phyloP scores from a whole-genome alignment of 495 filamentous ascomycete genomes.

The Aspergillus carlsbadensis region DNA sequence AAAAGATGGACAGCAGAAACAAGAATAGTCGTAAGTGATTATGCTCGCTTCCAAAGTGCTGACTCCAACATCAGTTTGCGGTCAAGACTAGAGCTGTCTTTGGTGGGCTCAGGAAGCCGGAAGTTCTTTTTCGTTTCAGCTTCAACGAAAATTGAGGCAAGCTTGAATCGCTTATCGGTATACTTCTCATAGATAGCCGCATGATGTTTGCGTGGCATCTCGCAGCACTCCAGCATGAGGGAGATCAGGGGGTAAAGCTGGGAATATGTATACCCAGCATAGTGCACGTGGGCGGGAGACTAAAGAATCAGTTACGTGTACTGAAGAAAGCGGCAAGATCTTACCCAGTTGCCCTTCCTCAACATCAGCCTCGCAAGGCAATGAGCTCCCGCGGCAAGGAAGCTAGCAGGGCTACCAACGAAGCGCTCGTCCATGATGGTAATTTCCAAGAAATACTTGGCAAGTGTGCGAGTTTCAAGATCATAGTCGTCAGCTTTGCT shows the following conservation, averaged over 20 bases:
- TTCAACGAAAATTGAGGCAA: slow-evolving; percentile 76
- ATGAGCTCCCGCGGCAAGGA: slow-evolving; percentile 86
- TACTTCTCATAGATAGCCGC: slow-evolving; percentile 89
- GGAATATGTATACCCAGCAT: slow-evolving; percentile 84
- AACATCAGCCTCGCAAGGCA: slow-evolving; percentile 89
- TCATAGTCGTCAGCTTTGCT: slow-evolving; percentile 99
- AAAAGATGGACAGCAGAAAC: neutral
- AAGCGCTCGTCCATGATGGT: slow-evolving; percentile 99
- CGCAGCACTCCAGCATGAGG: slow-evolving; percentile 83
- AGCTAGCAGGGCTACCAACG: slow-evolving; percentile 86
- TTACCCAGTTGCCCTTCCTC: slow-evolving; percentile 88
- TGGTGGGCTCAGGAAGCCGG: slow-evolving; percentile 29
- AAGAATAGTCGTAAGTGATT: neutral
- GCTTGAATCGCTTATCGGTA: slow-evolving; percentile 75
- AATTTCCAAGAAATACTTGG: slow-evolving; percentile 97
- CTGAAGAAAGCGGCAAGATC: slow-evolving; percentile 24
- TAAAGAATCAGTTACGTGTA: slow-evolving; percentile 40
- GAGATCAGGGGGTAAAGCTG: slow-evolving; percentile 77
- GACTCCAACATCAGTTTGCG: slow-evolving; percentile 15
- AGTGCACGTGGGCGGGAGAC: slow-evolving; percentile 82
- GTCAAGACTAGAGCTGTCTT: slow-evolving; percentile 17
- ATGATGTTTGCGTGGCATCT: slow-evolving; percentile 78
- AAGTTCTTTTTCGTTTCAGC: slow-evolving; percentile 64
- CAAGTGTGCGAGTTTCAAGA: slow-evolving; percentile 88
- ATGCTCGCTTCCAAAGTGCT: slow-evolving; percentile 20